These are phyloP conservation scores for Gigaspora rosea DNA, from an alignment of 192 early-diverging fungal genomes.

Conservation along the genomic window DNA sequence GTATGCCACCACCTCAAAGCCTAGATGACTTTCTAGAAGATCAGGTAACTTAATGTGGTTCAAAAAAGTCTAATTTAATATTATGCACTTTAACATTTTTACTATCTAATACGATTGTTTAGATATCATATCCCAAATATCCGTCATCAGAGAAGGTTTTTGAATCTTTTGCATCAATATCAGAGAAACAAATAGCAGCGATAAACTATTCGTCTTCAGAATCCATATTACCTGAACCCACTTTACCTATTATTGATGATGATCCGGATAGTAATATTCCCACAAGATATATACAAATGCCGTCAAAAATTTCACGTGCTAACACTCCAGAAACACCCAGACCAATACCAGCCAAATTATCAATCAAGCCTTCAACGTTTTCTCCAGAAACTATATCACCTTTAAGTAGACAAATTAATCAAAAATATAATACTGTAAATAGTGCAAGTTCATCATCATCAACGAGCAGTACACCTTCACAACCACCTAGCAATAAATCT, in stretches of 20 bases:
- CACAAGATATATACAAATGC: neutral
- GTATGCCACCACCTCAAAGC: conserved; percentile 40
- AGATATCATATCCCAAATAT: neutral
- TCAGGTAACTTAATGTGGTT: neutral
- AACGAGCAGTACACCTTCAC: neutral
- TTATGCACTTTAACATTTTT: neutral
- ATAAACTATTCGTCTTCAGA: conserved; percentile 6
- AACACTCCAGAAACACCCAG: neutral
- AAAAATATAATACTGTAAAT: neutral
- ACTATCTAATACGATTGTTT: neutral
- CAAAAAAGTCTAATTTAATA: neutral
- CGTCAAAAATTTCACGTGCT: neutral
- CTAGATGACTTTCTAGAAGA: conserved; percentile 17
- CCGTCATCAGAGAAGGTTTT: neutral
- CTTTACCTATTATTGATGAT: neutral
- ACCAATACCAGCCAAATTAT: neutral
- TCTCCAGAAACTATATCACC: neutral
- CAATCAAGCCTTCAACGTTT: neutral
- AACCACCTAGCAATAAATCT: neutral
- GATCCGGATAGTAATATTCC: neutral
- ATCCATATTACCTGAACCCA: neutral
- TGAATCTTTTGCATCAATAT: neutral
- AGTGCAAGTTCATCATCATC: neutral
- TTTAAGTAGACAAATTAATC: neutral
- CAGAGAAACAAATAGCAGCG: conserved; percentile 10